Conservation (phyloP, 2,329 filamentous ascomycete species). For the Zymoseptoria crescenta region DNA sequence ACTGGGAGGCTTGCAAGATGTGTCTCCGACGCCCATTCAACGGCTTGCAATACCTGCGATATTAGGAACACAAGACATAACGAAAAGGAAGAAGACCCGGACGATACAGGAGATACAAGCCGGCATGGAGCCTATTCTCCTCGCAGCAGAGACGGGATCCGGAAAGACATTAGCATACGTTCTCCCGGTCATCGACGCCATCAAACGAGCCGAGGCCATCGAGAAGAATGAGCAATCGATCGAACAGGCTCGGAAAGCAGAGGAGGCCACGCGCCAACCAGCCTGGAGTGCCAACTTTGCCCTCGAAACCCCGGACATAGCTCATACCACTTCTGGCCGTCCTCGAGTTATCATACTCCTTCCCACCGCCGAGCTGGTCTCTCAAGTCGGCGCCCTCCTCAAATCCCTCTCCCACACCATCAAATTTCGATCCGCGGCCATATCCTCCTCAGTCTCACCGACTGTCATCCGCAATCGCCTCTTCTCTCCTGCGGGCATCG, state of each 20-base stretch:
- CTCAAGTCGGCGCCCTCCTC: slow-evolving; percentile 72
- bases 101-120: slow-evolving; percentile 27
- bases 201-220: slow-evolving; percentile 63
- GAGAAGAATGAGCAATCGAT: slow-evolving; percentile 40
- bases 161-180: slow-evolving; percentile 95
- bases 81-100: slow-evolving; percentile 24
- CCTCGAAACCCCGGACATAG: slow-evolving; percentile 50
- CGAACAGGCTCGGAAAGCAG: slow-evolving; percentile 13
- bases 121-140: slow-evolving; percentile 58
- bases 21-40: slow-evolving; percentile 83
- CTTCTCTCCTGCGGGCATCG: slow-evolving; percentile 72
- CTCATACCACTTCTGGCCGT: slow-evolving; percentile 65
- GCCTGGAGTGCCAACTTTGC: slow-evolving; percentile 39
- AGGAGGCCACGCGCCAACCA: slow-evolving; percentile 8
- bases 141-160: slow-evolving; percentile 93
- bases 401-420: slow-evolving; percentile 76
- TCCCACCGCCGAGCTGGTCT: slow-evolving; percentile 84
- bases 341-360: slow-evolving; percentile 81
- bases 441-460: slow-evolving; percentile 69
- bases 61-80: slow-evolving; percentile 49
- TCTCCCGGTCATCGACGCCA: slow-evolving; percentile 71
- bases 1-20: slow-evolving; percentile 63
- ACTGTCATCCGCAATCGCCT: slow-evolving; percentile 76
- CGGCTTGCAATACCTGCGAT: slow-evolving; percentile 78
- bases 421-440: slow-evolving; percentile 77